Percentiles rank a stretch among this genome's conserved stretches.
phyloP scores from a whole-genome alignment of 345 rosid species.

The Mercurialis annua region DNA sequence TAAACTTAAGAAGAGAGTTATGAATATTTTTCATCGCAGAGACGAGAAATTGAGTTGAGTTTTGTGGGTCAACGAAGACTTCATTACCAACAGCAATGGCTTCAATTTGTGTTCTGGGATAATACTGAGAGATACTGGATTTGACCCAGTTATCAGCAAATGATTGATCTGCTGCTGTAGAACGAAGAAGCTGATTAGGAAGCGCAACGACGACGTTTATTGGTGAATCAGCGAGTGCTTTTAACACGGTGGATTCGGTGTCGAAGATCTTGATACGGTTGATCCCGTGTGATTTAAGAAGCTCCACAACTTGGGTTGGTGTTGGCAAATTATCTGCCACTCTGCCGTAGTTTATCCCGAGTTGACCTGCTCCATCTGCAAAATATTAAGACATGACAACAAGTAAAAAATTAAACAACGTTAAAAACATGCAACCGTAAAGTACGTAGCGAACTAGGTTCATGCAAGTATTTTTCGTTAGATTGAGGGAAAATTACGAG shows the following conservation, averaged over 20 bases:
- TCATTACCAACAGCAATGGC: conserved; percentile 91
- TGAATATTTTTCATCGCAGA: conserved; percentile 79
- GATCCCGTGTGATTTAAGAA: conserved; percentile 27
- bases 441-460: no score
- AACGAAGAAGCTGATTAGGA: conserved; percentile 72
- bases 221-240: conserved; percentile 60
- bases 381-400: no score
- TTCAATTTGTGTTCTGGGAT: conserved; percentile 53
- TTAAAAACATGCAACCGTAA: neutral
- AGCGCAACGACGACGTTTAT: conserved; percentile 66
- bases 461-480: no score
- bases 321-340: conserved; percentile 68
- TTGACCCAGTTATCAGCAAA: conserved; percentile 83
- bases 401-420: neutral
- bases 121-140: conserved; percentile 48
- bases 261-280: conserved; percentile 28
- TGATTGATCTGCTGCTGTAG: conserved; percentile 62
- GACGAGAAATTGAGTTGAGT: conserved; percentile 62
- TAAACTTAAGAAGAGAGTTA: conserved; percentile 51
- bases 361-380: conserved; percentile 42
- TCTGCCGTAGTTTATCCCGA: conserved; percentile 91
- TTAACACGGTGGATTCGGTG: conserved; percentile 59
- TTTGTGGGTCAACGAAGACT: conserved; percentile 69
- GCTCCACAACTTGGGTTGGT: conserved; percentile 49
- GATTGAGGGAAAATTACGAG: conserved; percentile 36